Percentiles rank a stretch among this genome's conserved stretches.
phyloP scores from a whole-genome alignment of 768 basidiomycete genomes.

The Mycena haematopus region DNA sequence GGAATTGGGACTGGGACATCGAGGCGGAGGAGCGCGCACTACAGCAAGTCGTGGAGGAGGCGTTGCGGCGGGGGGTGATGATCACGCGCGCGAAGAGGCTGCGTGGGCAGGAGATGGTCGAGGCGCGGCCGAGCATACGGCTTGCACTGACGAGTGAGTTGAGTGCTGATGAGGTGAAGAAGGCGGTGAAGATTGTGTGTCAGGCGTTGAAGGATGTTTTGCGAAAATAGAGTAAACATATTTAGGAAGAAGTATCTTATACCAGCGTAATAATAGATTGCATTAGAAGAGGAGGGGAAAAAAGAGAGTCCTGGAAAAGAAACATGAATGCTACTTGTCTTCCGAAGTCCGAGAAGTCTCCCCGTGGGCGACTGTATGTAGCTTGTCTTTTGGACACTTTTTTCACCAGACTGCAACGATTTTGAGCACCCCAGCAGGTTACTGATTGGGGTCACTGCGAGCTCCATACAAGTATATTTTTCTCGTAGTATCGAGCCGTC shows the following conservation, averaged over 20 bases:
- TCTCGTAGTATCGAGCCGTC: neutral
- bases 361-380: too few relatives aligned
- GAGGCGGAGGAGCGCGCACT: slow-evolving; percentile 78
- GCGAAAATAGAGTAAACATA: slow-evolving; percentile 39
- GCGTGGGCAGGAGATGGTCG: slow-evolving; percentile 82
- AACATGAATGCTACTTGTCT: too few relatives aligned
- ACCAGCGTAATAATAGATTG: too few relatives aligned
- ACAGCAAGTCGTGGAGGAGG: slow-evolving; percentile 94
- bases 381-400: too few relatives aligned
- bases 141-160: slow-evolving; percentile 82
- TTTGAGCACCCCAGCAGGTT: too few relatives aligned
- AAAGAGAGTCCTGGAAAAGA: too few relatives aligned
- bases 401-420: too few relatives aligned
- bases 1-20: slow-evolving; percentile 60
- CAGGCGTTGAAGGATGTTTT: slow-evolving; percentile 77
- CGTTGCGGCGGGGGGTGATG: slow-evolving; percentile 80
- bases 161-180: slow-evolving; percentile 91
- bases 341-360: too few relatives aligned
- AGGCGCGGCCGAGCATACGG: slow-evolving; percentile 84
- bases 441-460: too few relatives aligned
- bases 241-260: neutral
- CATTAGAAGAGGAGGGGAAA: too few relatives aligned
- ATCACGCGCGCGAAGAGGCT: slow-evolving; percentile 85
- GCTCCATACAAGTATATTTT: neutral
- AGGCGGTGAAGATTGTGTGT: slow-evolving; percentile 79